Evolutionary conservation across 140 eudicot species (phyloP), one percentile per base, ranked within the genome.

Genomic region (Bidens hawaiensis): DNA sequence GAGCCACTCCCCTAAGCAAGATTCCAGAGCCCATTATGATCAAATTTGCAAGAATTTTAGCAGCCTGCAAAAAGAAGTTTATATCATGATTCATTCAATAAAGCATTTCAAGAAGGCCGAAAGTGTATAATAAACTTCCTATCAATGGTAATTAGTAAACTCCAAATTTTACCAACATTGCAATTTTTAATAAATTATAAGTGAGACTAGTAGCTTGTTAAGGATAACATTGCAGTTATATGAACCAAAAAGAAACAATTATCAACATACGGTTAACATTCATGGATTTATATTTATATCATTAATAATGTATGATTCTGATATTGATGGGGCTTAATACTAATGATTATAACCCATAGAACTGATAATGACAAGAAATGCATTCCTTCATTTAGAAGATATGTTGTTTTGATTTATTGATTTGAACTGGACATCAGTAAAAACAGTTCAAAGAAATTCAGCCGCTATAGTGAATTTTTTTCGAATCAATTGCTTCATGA

Each of bases 1-100:
- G 94, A 60, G 75, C 83, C 42, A 85, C 50, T 71, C 90, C 96
- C 68, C 96, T 82, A 31, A 74, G 72, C 78, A 88, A 36, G 46
- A 88, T 73, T 53, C 94, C 90, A 62, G 79, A 72, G 11, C 96
- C 94, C 82, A 88, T 67, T 12, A 88, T 56, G 26, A 88, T 16
- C 75, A 88, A 67, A 28, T 85, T 76, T 21, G 90, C 94, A 48
- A 88, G 75, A 72, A 88, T 69, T 65, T 63, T 88, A 52, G 94
- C 87, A 22, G 96, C 88, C 96, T 88, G 77, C 71, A 56, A 1
- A 65, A 69, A 19, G 15, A 31, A 23, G 0, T n/a, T 31, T 43
- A 54, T 22, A 60, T 51, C 27, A 27, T 11, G 6, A n/a, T n/a
- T n/a, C n/a, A 36, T 48, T 24, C 33, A 60, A 36, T 38, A 61